A percentile compares a stretch with the other conserved stretches of the same genome.
Conservation (phyloP, 768 basidiomycete species). For the Suillus cothurnatus region DNA sequence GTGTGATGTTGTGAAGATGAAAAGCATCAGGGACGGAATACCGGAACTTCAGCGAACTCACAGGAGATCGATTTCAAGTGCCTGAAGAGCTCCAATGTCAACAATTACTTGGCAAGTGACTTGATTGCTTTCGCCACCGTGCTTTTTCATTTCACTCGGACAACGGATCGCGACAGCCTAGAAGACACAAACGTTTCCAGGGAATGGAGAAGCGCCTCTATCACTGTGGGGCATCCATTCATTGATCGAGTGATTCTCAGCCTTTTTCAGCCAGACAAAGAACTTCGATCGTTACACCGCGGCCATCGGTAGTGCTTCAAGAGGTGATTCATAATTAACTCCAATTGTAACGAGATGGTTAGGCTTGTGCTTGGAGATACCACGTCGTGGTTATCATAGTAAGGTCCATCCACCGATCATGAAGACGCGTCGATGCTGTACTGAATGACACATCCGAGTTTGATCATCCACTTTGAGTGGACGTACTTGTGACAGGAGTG, state of each 20-base stretch:
- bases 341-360: background rate
- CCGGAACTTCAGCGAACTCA: background rate
- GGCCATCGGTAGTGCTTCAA: background rate
- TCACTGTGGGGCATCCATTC: slow-evolving; percentile 3
- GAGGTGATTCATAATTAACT: background rate
- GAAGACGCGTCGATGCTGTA: background rate
- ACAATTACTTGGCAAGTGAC: background rate
- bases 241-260: background rate
- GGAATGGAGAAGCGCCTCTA: slow-evolving; percentile 3
- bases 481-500: background rate
- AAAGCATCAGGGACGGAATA: background rate
- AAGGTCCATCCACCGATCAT: slow-evolving; percentile 3
- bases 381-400: background rate
- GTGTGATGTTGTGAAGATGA: background rate
- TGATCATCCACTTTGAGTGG: background rate
- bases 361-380: background rate
- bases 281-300: background rate
- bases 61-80: background rate
- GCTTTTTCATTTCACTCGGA: background rate
- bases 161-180: background rate
- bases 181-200: background rate
- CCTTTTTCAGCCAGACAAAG: background rate
- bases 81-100: background rate
- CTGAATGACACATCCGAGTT: background rate
- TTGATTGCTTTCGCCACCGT: background rate